Conservation (phyloP, 352 stramenopile genomes). For the Phytopythium vexans region DNA sequence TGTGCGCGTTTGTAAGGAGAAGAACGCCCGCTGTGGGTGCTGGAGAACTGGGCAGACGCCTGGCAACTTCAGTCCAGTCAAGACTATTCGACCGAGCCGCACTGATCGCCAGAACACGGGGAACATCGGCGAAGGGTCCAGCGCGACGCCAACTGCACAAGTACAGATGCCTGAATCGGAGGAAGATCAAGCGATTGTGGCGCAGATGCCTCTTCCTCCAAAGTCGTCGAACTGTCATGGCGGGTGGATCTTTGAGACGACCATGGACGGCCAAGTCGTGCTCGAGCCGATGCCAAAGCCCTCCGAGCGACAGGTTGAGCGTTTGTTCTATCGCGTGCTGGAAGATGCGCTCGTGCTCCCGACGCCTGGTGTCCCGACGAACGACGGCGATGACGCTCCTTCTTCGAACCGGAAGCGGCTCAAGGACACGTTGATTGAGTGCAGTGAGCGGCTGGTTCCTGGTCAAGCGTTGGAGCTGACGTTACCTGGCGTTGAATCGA, state of each 20-base stretch:
- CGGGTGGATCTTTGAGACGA: slow-evolving; percentile 85
- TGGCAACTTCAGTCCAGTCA: slow-evolving; percentile 4
- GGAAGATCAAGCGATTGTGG: background rate
- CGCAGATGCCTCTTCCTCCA: slow-evolving; percentile 11
- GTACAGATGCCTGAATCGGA: too few species aligned
- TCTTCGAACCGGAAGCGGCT: slow-evolving; percentile 38
- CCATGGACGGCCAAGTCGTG: slow-evolving; percentile 81
- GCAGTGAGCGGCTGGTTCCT: slow-evolving; percentile 72
- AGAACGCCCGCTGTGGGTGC: slow-evolving; percentile 56
- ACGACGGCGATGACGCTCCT: slow-evolving; percentile 2
- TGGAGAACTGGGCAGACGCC: slow-evolving; percentile 18
- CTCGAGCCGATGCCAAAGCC: slow-evolving; percentile 65
- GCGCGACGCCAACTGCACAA: too few species aligned
- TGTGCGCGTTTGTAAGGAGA: slow-evolving; percentile 77
- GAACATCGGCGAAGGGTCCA: too few species aligned
- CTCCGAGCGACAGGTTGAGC: slow-evolving; percentile 59
- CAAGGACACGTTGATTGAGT: slow-evolving; percentile 73
- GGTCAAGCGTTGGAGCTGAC: slow-evolving; percentile 4
- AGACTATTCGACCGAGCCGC: background rate
- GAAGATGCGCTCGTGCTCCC: slow-evolving; percentile 63
- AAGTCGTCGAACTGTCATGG: slow-evolving; percentile 47
- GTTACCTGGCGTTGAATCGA: background rate
- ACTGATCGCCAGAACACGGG: background rate
- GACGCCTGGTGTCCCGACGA: slow-evolving; percentile 31
- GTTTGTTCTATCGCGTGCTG: slow-evolving; percentile 76